Evolutionary conservation across 345 rosid genomes (phyloP).

Genomic region (Firmiana major): DNA sequence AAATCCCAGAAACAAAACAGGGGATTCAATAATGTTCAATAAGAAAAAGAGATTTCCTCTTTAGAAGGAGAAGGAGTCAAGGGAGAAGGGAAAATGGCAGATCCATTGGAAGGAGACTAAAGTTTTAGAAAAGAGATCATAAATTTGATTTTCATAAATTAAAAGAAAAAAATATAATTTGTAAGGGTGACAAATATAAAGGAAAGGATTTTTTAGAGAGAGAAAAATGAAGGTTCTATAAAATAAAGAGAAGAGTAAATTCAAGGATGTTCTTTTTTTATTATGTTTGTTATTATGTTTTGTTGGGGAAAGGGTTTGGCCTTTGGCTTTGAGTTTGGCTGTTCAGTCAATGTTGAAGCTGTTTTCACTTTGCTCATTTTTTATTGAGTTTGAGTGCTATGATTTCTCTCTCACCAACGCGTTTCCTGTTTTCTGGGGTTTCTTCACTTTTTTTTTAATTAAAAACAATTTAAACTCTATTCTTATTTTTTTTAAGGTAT

Average conservation of each 20-base stretch:
- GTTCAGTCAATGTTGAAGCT: not conserved
- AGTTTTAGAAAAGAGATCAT: not conserved
- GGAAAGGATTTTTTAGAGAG: not conserved
- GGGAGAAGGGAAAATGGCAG: not conserved
- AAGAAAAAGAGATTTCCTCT: not conserved
- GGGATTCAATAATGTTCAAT: not conserved
- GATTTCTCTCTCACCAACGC: not conserved
- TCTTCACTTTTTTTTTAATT: too few species aligned
- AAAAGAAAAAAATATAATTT: not conserved
- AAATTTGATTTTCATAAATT: not conserved
- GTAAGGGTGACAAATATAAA: too few species aligned
- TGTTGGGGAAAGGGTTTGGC: too few species aligned
- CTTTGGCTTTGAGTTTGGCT: not conserved
- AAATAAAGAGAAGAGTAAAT: not conserved
- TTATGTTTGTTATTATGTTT: too few species aligned
- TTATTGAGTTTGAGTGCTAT: not conserved
- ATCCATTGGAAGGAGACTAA: constrained; percentile 1
- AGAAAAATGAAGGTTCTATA: not conserved
- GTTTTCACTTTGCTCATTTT: not conserved
- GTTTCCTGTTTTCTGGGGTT: not conserved
- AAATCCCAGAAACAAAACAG: constrained; percentile 15
- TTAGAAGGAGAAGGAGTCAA: not conserved
- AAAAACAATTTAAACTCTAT: too few species aligned
- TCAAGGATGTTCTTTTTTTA: too few species aligned
- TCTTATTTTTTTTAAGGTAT: too few species aligned